Evolutionary conservation across 805 yeast genomes (phyloP).

Genomic region (Wickerhamomyces tratensis): DNA sequence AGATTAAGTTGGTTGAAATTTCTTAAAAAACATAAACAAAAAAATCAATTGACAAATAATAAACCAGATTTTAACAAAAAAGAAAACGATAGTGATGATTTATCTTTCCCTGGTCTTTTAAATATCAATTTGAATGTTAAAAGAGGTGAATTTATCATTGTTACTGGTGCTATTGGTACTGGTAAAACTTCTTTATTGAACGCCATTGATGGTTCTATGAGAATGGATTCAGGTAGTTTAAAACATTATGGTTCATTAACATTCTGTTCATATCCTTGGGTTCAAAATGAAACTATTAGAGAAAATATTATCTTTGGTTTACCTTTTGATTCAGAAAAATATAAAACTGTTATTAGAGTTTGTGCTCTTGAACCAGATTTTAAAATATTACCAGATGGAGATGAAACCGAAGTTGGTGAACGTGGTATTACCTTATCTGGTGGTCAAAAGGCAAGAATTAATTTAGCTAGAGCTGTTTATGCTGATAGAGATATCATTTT

Average conservation of each 20-base stretch:
- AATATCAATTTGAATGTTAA: constrained; percentile 43
- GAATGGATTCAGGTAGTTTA: constrained; percentile 40
- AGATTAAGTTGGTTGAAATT: constrained; percentile 1
- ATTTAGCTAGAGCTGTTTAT: constrained; percentile 73
- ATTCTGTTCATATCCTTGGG: constrained; percentile 69
- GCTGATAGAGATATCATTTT: constrained; percentile 56
- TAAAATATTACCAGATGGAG: constrained; percentile 62
- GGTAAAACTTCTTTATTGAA: constrained; percentile 70
- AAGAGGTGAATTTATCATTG: constrained; percentile 62
- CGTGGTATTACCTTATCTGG: constrained; percentile 83
- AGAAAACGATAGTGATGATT: constrained; percentile 8
- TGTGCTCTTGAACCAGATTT: constrained; percentile 65
- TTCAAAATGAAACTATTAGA: constrained; percentile 69
- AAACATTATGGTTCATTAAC: constrained; percentile 42
- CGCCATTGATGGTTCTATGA: constrained; percentile 69
- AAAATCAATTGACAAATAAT: background rate
- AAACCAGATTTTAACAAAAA: background rate
- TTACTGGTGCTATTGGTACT: constrained; percentile 75
- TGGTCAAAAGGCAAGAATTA: constrained; percentile 79
- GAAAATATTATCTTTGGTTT: constrained; percentile 68
- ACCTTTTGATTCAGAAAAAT: constrained; percentile 39
- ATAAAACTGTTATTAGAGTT: constrained; percentile 44
- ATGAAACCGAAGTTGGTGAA: constrained; percentile 74
- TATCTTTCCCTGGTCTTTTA: constrained; percentile 29
- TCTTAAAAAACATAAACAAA: background rate